Conservation (phyloP, 345 rosid genomes). For the Aethionema arabicum region DNA sequence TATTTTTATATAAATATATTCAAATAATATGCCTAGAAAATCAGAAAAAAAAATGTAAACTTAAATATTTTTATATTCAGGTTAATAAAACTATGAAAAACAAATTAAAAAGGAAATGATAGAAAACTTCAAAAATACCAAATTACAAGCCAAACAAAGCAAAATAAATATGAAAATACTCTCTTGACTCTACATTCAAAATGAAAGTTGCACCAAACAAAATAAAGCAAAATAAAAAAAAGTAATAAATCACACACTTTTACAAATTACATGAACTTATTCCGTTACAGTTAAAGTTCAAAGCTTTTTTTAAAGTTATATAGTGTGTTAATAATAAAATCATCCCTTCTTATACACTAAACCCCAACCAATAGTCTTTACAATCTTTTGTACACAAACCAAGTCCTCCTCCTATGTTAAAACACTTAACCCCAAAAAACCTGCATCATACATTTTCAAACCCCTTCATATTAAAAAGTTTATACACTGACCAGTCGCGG, state of each 20-base stretch:
- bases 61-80: too few species aligned
- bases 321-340: constrained; percentile 16
- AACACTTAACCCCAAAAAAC: constrained; percentile 26
- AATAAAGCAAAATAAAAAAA: too few species aligned
- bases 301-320: constrained; percentile 8
- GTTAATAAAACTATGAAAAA: too few species aligned
- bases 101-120: too few species aligned
- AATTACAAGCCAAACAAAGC: too few species aligned
- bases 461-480: neutral
- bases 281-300: constrained; percentile 2
- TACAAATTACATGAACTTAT: constrained; percentile 12
- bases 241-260: constrained; percentile 13
- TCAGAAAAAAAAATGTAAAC: too few species aligned
- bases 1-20: too few species aligned
- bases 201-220: too few species aligned
- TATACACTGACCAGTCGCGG: neutral
- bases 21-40: too few species aligned
- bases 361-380: constrained; percentile 31
- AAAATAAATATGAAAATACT: too few species aligned
- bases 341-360: constrained; percentile 26
- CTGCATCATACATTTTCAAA: constrained; percentile 26
- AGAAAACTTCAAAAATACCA: too few species aligned
- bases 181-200: too few species aligned
- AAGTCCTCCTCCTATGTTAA: constrained; percentile 34
- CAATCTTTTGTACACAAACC: constrained; percentile 33